Conservation (phyloP, 1,139 yeast genomes). For the Meyerozyma athensensis region DNA sequence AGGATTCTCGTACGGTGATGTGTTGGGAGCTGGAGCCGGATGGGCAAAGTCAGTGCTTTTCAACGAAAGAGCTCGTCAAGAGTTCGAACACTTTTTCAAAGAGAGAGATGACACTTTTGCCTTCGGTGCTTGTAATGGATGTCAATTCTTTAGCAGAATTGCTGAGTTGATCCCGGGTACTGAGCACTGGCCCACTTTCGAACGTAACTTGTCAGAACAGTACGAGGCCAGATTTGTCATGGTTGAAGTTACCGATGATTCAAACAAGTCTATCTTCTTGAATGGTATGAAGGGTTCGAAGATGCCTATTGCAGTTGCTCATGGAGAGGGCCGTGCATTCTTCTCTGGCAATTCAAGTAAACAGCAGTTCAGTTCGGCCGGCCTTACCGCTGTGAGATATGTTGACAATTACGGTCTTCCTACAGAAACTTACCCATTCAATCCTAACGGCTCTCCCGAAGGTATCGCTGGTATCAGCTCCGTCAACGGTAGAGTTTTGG, state of each 20-base stretch:
- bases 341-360: conserved; percentile 44
- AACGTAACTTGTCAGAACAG: conserved; percentile 87
- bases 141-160: conserved; percentile 90
- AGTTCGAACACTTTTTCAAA: conserved; percentile 77
- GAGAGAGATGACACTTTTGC: conserved; percentile 91
- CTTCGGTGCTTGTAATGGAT: conserved; percentile 99
- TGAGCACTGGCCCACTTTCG: conserved; percentile 95
- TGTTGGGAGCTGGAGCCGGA: conserved; percentile 97
- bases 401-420: conserved; percentile 87
- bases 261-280: conserved; percentile 66
- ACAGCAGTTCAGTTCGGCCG: conserved; percentile 42
- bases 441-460: conserved; percentile 93
- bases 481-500: conserved; percentile 90
- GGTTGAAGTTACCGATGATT: conserved; percentile 69
- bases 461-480: conserved; percentile 93
- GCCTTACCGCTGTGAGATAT: conserved; percentile 63
- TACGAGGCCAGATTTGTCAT: conserved; percentile 94
- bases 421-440: conserved; percentile 82
- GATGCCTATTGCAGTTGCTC: conserved; percentile 96
- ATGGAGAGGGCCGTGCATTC: conserved; percentile 94
- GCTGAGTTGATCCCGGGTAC: conserved; percentile 92
- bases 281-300: conserved; percentile 88
- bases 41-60: conserved; percentile 98
- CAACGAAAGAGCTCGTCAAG: conserved; percentile 70
- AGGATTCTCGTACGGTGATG: conserved; percentile 99